Percentiles rank a stretch among this genome's conserved stretches.
These are phyloP conservation scores for Talaromyces sp. DNA, from an alignment of 2,329 filamentous ascomycete species.

Conservation along the genomic window DNA sequence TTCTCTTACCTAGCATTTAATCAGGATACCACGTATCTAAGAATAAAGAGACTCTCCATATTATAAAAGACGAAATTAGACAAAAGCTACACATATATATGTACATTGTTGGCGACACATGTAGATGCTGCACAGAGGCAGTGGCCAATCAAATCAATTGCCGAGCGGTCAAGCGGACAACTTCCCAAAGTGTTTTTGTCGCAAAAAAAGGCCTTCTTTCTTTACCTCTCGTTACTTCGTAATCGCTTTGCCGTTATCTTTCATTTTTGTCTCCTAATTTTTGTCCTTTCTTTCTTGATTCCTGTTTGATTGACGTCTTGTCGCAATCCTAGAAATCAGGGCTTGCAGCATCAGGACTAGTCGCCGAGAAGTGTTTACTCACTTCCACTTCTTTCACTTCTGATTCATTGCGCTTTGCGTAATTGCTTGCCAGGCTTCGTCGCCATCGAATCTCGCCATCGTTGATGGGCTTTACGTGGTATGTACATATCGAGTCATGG, in stretches of 20 bases:
- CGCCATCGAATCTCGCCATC: neutral
- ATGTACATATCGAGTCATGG: neutral
- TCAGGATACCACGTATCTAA: neutral
- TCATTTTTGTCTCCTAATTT: neutral
- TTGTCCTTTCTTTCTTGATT: neutral
- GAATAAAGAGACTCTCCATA: neutral
- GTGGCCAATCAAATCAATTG: conserved; percentile 14
- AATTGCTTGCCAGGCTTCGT: neutral
- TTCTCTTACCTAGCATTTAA: neutral
- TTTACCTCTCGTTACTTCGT: neutral
- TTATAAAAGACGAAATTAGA: neutral
- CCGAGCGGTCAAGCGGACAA: conserved; percentile 13
- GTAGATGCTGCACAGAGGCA: neutral
- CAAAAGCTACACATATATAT: neutral
- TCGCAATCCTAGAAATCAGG: neutral
- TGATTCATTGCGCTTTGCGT: neutral
- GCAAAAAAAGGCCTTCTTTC: conserved; percentile 7
- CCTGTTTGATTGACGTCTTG: neutral
- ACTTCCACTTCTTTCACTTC: neutral
- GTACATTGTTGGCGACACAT: neutral
- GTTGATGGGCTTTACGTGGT: neutral
- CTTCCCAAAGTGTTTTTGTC: conserved; percentile 9
- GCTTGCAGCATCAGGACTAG: neutral
- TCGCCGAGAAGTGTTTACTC: neutral
- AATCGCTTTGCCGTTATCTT: neutral